Base-by-base conservation (phyloP, 805 yeast genomes). In the Metschnikowia kofuensis region DNA sequence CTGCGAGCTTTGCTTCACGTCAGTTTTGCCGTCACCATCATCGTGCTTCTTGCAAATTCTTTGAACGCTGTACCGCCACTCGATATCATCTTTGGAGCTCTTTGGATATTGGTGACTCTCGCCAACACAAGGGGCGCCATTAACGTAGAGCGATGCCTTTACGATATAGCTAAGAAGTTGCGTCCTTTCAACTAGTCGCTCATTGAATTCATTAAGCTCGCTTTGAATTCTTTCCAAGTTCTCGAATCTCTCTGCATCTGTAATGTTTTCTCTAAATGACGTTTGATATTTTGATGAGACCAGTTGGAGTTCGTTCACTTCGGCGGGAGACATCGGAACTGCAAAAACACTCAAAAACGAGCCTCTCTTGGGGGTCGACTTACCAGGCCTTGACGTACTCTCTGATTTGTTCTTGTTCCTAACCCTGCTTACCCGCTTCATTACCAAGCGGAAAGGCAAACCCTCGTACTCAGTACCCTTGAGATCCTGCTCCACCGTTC, bases 231-330 rank as follows among this genome's bases (percentile, higher is more conserved):
- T 45, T 34, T 41, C 46, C 37, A 68, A 52, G 48, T 68, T 63
- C 15, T 44, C 44, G 8, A 55, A 40, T 46, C 69, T 58, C 36
- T 62, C 60, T 27, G 60, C 61, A 2, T 48, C 49, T 6, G 65
- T 35, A 8, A 69, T 48, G 7, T 63, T 56, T 15, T 62, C 65
- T 26, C 58, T 56, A 55, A 67, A 68, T 31, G 71, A 62, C 3
- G 72, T 69, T 44, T 64, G 60, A 58, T 63, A 68, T 37, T 55
- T 48, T 10, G 50, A 35, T 0, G 68, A 59, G 30, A 69, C 59
- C 31, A 50, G 45, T 44, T 68, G 68, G 29, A 72, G 53, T 35
- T 51, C 42, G 9, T 52, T 40, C 9, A 63, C 59, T 31, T 68
- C 58, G 8, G 53, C 49, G 6, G 48, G 42, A 8, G 49, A 52